Conservation (phyloP, 1,284 basidiomycete species). For the Microbotryum violaceum region DNA sequence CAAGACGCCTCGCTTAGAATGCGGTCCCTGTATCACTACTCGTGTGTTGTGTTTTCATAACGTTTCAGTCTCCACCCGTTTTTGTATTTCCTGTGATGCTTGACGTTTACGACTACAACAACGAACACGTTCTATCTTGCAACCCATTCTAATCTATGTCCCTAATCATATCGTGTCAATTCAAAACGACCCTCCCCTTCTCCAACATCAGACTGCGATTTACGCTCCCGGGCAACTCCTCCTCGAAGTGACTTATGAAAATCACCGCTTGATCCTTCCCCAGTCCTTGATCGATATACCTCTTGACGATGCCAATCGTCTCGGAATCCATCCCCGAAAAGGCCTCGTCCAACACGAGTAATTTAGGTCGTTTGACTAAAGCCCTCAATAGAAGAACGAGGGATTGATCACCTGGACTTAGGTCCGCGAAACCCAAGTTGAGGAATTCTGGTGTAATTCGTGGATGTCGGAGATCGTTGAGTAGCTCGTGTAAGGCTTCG, state of each 20-base stretch:
- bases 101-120: too few relatives aligned
- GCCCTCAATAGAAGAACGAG: constrained; percentile 75
- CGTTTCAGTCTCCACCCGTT: too few relatives aligned
- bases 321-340: constrained; percentile 79
- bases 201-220: constrained; percentile 15
- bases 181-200: constrained; percentile 9
- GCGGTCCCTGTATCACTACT: too few relatives aligned
- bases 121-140: too few relatives aligned
- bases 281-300: constrained; percentile 54
- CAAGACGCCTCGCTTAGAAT: too few relatives aligned
- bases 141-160: too few relatives aligned
- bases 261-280: constrained; percentile 63
- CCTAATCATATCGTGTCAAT: too few relatives aligned
- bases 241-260: constrained; percentile 79
- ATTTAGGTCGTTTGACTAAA: constrained; percentile 56
- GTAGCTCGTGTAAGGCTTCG: constrained; percentile 46
- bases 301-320: constrained; percentile 58
- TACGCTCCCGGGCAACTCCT: constrained; percentile 53
- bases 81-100: too few relatives aligned
- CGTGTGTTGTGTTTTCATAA: too few relatives aligned
- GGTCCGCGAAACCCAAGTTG: constrained; percentile 50
- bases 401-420: constrained; percentile 65
- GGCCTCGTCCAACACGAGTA: constrained; percentile 80
- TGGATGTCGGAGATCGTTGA: constrained; percentile 50
- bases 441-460: constrained; percentile 19